Conservation (phyloP, 1,284 basidiomycete genomes). For the Pseudozyma hubeiensis region DNA sequence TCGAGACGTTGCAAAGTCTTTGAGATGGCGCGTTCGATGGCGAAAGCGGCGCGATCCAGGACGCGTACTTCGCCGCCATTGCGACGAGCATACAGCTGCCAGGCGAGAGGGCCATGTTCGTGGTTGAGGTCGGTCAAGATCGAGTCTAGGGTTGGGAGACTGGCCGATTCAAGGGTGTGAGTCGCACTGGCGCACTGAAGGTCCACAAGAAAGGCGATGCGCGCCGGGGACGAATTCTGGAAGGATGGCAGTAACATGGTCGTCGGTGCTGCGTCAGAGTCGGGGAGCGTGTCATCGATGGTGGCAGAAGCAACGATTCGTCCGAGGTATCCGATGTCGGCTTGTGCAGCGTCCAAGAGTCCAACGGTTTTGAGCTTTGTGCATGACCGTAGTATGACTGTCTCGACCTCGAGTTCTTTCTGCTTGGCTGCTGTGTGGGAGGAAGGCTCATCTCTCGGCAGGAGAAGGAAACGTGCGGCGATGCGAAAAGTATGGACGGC, state of each 20-base stretch:
- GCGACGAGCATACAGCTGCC: slow-evolving; percentile 35
- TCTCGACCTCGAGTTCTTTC: slow-evolving; percentile 49
- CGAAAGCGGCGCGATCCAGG: slow-evolving; percentile 51
- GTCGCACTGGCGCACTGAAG: slow-evolving; percentile 23
- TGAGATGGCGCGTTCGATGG: slow-evolving; percentile 46
- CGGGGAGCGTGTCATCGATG: neutral
- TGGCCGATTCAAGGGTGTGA: slow-evolving; percentile 14
- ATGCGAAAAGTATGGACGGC: slow-evolving; percentile 35
- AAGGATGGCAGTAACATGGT: slow-evolving; percentile 23
- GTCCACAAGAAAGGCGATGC: slow-evolving; percentile 29
- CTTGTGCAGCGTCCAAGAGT: slow-evolving; percentile 7
- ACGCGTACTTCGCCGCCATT: slow-evolving; percentile 14
- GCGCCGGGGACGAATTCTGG: slow-evolving; percentile 10
- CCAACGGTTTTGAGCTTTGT: slow-evolving; percentile 34
- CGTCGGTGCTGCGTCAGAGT: neutral
- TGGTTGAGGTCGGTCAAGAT: slow-evolving; percentile 33
- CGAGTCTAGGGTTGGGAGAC: slow-evolving; percentile 5
- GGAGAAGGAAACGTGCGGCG: slow-evolving; percentile 32
- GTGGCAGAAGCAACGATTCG: neutral
- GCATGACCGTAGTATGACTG: slow-evolving; percentile 31
- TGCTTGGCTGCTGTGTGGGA: slow-evolving; percentile 16
- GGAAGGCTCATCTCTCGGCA: slow-evolving; percentile 5
- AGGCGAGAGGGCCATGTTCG: slow-evolving; percentile 39
- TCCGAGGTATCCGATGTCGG: slow-evolving; percentile 27
- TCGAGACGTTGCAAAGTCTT: slow-evolving; percentile 34